phyloP scores from a whole-genome alignment of 2,329 filamentous ascomycete genomes.

The Zarea fungicola region DNA sequence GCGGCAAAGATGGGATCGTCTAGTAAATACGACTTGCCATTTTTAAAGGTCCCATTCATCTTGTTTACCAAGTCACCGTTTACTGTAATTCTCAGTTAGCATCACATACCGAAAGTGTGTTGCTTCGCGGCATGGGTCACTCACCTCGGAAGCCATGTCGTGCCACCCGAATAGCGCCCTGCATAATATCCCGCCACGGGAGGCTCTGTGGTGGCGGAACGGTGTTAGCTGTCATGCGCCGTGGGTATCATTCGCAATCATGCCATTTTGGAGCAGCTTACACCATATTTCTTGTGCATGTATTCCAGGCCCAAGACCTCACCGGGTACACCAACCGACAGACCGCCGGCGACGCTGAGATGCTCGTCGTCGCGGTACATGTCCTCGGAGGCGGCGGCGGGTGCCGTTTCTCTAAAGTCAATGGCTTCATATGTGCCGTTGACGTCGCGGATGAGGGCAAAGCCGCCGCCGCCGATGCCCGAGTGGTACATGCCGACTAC shows the following conservation, averaged over 20 bases:
- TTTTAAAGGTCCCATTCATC: constrained; percentile 45
- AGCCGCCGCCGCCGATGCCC: constrained; percentile 86
- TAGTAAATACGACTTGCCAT: constrained; percentile 57
- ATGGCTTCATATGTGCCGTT: constrained; percentile 78
- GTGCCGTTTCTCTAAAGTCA: constrained; percentile 86
- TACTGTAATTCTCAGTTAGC: constrained; percentile 47
- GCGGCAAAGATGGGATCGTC: constrained; percentile 74
- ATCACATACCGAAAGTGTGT: no score
- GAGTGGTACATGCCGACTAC: constrained; percentile 72
- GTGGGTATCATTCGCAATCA: neutral
- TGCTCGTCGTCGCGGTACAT: constrained; percentile 74
- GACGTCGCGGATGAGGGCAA: constrained; percentile 71
- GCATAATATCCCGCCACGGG: constrained; percentile 66
- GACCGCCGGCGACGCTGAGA: constrained; percentile 64
- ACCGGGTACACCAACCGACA: constrained; percentile 67
- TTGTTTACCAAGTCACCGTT: constrained; percentile 70
- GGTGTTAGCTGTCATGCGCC: neutral
- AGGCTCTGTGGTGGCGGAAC: constrained; percentile 35
- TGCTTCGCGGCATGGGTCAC: constrained; percentile 8
- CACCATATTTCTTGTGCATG: constrained; percentile 67
- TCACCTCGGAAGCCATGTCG: constrained; percentile 60
- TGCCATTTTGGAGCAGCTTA: constrained; percentile 24
- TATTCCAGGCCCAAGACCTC: constrained; percentile 76
- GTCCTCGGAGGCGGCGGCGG: constrained; percentile 71
- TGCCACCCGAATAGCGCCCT: constrained; percentile 70